phyloP scores from a whole-genome alignment of 2,329 filamentous ascomycete species.

The Fusarium equiseti region DNA sequence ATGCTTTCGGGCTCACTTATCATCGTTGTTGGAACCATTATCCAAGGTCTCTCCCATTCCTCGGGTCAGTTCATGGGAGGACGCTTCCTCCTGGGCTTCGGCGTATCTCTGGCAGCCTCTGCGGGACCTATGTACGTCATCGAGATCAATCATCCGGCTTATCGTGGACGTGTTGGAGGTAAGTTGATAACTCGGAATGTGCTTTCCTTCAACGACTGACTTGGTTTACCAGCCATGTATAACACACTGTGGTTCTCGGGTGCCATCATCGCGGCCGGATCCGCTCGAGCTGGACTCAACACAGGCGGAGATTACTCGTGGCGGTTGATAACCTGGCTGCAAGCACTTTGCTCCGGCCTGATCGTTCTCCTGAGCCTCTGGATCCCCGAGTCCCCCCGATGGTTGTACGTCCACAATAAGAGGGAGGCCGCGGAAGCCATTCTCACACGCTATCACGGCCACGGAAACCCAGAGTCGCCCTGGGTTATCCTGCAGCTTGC shows the following conservation, averaged over 20 bases:
- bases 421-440: too few species aligned
- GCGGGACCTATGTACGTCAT: conserved; percentile 2
- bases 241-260: background rate
- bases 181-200: background rate
- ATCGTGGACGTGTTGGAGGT: conserved; percentile 1
- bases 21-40: background rate
- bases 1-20: background rate
- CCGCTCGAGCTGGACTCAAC: background rate
- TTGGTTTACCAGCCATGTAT: background rate
- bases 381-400: conserved; percentile 1
- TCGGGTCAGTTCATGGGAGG: conserved; percentile 1
- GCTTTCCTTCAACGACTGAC: background rate
- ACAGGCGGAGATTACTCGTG: background rate
- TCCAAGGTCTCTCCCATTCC: background rate
- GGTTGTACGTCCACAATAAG: background rate
- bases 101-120: background rate
- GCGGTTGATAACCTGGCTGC: background rate
- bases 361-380: background rate
- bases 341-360: background rate
- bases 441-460: background rate
- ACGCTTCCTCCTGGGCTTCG: background rate
- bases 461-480: background rate
- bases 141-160: background rate
- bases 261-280: background rate
- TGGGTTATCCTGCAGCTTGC: background rate